Conservation (phyloP, 352 stramenopile species). For the Phytophthora tubulina region DNA sequence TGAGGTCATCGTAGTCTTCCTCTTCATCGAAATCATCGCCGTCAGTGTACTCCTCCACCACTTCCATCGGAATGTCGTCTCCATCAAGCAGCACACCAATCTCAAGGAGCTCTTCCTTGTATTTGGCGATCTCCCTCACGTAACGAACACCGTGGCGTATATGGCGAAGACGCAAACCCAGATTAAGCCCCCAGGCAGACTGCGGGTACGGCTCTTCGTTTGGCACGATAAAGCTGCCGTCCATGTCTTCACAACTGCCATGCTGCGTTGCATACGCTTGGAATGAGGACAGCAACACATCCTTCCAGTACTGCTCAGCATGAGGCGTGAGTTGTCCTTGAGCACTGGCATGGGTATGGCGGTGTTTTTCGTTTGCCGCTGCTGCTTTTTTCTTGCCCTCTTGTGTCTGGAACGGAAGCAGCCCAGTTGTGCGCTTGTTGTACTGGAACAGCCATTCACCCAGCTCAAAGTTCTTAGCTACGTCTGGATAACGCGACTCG, state of each 20-base stretch:
- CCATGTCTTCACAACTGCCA: conserved; percentile 66
- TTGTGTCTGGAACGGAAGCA: conserved; percentile 56
- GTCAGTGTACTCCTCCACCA: conserved; percentile 4
- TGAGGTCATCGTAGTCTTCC: conserved; percentile 17
- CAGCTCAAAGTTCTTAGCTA: conserved; percentile 87
- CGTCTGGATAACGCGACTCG: conserved; percentile 84
- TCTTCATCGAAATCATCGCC: conserved; percentile 20
- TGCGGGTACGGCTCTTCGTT: conserved; percentile 61
- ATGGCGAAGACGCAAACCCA: conserved; percentile 74
- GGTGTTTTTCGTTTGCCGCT: conserved; percentile 15
- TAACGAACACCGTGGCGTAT: conserved; percentile 76
- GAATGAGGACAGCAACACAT: conserved; percentile 76
- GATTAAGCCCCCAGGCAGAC: conserved; percentile 73
- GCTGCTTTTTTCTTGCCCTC: conserved; percentile 43
- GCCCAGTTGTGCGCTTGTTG: conserved; percentile 43
- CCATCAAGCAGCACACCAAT: conserved; percentile 43
- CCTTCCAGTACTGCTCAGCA: conserved; percentile 77
- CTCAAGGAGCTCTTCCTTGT: conserved; percentile 51
- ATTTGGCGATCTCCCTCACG: conserved; percentile 66
- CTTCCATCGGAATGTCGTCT: conserved; percentile 13
- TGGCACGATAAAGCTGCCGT: conserved; percentile 68
- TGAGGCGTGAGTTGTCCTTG: conserved; percentile 50
- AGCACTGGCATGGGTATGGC: neutral
- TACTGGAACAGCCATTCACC: conserved; percentile 88
- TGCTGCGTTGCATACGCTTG: conserved; percentile 58